Conservation (phyloP, 352 stramenopile genomes). For the Phytophthora macrochlamydospora region DNA sequence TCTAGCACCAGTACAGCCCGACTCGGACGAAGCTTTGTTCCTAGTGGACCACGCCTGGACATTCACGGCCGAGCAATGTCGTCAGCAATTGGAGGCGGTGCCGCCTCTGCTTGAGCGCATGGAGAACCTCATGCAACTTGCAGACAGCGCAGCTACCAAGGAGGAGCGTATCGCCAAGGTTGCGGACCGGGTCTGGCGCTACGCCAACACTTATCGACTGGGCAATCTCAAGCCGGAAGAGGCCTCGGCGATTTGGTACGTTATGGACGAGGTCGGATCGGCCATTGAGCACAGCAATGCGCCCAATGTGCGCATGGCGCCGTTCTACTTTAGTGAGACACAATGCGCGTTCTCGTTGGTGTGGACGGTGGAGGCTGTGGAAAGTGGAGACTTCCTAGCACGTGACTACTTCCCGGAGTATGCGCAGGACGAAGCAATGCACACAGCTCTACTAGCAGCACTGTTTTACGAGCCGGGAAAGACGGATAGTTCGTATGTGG, state of each 20-base stretch:
- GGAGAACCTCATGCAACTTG: conserved; percentile 53
- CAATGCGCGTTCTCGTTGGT: conserved; percentile 60
- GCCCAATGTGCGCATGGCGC: conserved; percentile 55
- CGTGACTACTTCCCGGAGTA: conserved; percentile 51
- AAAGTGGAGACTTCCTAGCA: conserved; percentile 53
- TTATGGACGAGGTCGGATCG: conserved; percentile 65
- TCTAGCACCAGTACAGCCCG: conserved; percentile 34
- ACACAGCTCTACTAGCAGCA: conserved; percentile 40
- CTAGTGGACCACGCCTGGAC: conserved; percentile 64
- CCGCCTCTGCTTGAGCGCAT: conserved; percentile 48
- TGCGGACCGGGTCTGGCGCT: conserved; percentile 46
- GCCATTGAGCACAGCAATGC: conserved; percentile 52
- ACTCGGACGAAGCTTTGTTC: conserved; percentile 49
- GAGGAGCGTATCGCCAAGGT: conserved; percentile 35
- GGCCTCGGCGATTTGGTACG: conserved; percentile 54
- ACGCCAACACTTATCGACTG: conserved; percentile 56
- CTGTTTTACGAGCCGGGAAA: conserved; percentile 48
- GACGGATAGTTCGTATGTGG: conserved; percentile 30
- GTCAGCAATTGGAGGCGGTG: conserved; percentile 35
- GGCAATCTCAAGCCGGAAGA: conserved; percentile 50
- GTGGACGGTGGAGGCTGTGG: conserved; percentile 45
- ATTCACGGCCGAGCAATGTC: conserved; percentile 49
- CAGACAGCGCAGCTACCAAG: conserved; percentile 19
- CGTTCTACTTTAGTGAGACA: conserved; percentile 47
- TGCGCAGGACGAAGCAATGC: conserved; percentile 33